Evolutionary conservation across 1,284 basidiomycete species (phyloP), one percentile per base, ranked within the genome.

Genomic region (Farysia itapuensis): DNA sequence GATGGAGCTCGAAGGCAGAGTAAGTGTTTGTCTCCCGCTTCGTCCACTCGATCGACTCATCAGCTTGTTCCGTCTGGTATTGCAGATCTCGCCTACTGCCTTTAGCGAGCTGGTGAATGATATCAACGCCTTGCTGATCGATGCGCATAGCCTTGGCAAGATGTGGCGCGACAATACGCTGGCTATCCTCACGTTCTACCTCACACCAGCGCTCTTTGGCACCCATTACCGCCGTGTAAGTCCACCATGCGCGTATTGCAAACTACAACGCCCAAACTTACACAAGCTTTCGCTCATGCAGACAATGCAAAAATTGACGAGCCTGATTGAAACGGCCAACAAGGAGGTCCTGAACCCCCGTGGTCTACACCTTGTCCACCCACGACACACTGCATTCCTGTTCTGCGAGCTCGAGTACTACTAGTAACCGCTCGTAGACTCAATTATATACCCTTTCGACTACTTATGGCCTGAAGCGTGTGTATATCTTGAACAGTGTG

Each of bases 331-430:
- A 25, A 80, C 83, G 37, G 77, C 85, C 39, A 93, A 93, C 73
- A 74, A 73, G 20, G 80, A 82, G 35, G 54, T 87, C 15, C 90
- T 85, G 77, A 88, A 92, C 71, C 86, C 87, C 1, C 85, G 81
- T 4, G 90, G 90, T 3, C 77, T 93, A 60, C 86, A 89, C 58
- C 82, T 93, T 35, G 79, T 89, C 22, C 87, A 88, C 84, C 90
- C 90, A 2, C 80, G 81, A 29, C 82, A 82, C 66, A 84, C 86
- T 47, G 90, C 86, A 0, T 91, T 90, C 74, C 79, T 92, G 60
- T 93, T 88, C 78, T 49, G 79, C 30, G 78, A 80, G 58, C 43
- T 78, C 30, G 77, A 78, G 51, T 78, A 78, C 59, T 78, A 71
- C 46, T 45, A 44, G 21, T 8, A n/a, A n/a, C n/a, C n/a, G n/a